Evolutionary conservation across 2,329 filamentous ascomycete genomes (phyloP).

Genomic region (Mariannaea sp.): DNA sequence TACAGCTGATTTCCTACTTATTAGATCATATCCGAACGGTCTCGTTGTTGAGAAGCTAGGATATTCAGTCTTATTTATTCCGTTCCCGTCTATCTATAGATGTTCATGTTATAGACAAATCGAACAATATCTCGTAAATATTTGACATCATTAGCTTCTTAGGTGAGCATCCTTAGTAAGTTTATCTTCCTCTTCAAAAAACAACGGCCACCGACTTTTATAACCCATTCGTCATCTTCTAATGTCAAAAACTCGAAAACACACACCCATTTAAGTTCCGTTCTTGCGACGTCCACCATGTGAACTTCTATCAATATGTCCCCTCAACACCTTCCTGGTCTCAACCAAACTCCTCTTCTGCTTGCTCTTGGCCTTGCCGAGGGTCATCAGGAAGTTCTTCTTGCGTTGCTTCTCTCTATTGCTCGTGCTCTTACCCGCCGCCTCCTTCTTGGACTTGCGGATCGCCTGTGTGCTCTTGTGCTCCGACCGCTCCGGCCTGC

Average conservation of each 20-base stretch:
- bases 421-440: slow-evolving; percentile 91
- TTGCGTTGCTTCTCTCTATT: slow-evolving; percentile 95
- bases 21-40: too few species aligned
- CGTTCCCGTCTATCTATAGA: too few species aligned
- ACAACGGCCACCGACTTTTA: neutral
- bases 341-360: slow-evolving; percentile 92
- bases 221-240: neutral
- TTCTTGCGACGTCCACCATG: slow-evolving; percentile 84
- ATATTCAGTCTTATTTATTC: too few species aligned
- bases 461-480: slow-evolving; percentile 87
- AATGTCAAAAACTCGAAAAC: neutral
- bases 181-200: neutral
- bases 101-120: neutral
- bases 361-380: slow-evolving; percentile 95
- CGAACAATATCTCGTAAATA: neutral
- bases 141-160: slow-evolving; percentile 3
- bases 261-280: slow-evolving; percentile 41
- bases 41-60: too few species aligned
- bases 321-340: slow-evolving; percentile 78
- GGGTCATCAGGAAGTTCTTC: slow-evolving; percentile 99
- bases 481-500: slow-evolving; percentile 75
- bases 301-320: slow-evolving; percentile 82
- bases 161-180: too few species aligned
- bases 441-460: slow-evolving; percentile 83
- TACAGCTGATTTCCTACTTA: too few species aligned